Percentiles rank a stretch among this genome's conserved stretches.
Conservation (phyloP, 805 yeast species). For the Yamadazyma scolyti region DNA sequence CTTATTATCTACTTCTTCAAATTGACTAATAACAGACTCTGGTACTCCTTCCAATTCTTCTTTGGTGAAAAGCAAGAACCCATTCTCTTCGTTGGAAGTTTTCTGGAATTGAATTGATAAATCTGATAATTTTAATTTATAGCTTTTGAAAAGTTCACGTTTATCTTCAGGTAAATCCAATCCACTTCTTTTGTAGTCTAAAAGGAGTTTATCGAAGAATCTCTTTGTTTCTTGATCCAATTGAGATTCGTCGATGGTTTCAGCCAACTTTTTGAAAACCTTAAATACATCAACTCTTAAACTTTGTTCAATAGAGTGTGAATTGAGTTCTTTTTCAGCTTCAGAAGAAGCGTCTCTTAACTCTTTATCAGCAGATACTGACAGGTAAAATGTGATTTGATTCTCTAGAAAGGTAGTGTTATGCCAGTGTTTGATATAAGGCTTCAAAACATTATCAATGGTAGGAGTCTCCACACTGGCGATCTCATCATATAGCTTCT, state of each 20-base stretch:
- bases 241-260: constrained; percentile 20
- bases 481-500: constrained; percentile 48
- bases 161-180: constrained; percentile 54
- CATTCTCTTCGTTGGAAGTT: constrained; percentile 70
- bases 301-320: constrained; percentile 59
- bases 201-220: constrained; percentile 53
- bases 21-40: constrained; percentile 54
- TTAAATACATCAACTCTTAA: constrained; percentile 53
- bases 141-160: constrained; percentile 52
- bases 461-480: constrained; percentile 48
- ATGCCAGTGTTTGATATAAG: constrained; percentile 52
- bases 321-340: constrained; percentile 56
- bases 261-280: constrained; percentile 52
- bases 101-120: constrained; percentile 56
- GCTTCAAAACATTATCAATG: constrained; percentile 52
- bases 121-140: constrained; percentile 58
- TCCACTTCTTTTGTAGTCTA: constrained; percentile 64
- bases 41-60: constrained; percentile 78
- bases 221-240: constrained; percentile 55
- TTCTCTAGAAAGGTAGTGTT: constrained; percentile 40
- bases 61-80: constrained; percentile 52
- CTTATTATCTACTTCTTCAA: constrained; percentile 42
- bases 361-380: constrained; percentile 62
- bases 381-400: constrained; percentile 65
- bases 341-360: constrained; percentile 67